Conservation (phyloP, 306 rosid species). For the Vachellia collinsii region DNA sequence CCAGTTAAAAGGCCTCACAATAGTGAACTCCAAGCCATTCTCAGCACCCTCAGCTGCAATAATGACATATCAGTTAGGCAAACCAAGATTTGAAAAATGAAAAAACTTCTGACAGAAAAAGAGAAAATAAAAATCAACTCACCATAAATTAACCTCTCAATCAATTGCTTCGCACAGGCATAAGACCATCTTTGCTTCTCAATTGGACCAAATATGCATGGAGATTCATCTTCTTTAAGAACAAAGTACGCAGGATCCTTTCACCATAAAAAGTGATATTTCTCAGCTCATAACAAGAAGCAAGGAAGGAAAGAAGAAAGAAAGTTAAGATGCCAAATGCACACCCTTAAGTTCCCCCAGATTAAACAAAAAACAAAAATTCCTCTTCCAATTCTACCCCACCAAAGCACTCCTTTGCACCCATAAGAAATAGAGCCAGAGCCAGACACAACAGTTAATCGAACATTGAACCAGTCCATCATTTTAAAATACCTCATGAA, state of each 20-base stretch:
- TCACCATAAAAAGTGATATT: slow-evolving; percentile 23
- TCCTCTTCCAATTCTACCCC: background rate
- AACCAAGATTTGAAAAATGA: background rate
- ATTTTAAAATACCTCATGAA: background rate
- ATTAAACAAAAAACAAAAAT: background rate
- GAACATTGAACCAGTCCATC: slow-evolving; percentile 18
- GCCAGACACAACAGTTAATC: background rate
- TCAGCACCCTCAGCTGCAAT: slow-evolving; percentile 92
- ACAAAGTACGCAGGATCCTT: slow-evolving; percentile 86
- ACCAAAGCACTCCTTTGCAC: slow-evolving; percentile 12
- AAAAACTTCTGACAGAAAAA: background rate
- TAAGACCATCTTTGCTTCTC: slow-evolving; percentile 98
- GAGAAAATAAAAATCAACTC: slow-evolving; percentile 11
- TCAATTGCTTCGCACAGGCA: slow-evolving; percentile 95
- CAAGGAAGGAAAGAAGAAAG: background rate
- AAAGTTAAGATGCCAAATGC: background rate
- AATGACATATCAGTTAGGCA: slow-evolving; percentile 23
- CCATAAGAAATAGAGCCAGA: background rate
- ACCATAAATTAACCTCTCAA: slow-evolving; percentile 94
- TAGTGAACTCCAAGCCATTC: slow-evolving; percentile 86
- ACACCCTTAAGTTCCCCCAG: background rate
- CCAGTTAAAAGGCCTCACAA: slow-evolving; percentile 95
- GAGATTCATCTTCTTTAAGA: slow-evolving; percentile 80
- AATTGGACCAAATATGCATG: slow-evolving; percentile 90
- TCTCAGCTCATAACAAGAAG: slow-evolving; percentile 25